Conservation (phyloP, 805 yeast species). For the Candida broadrunensis region DNA sequence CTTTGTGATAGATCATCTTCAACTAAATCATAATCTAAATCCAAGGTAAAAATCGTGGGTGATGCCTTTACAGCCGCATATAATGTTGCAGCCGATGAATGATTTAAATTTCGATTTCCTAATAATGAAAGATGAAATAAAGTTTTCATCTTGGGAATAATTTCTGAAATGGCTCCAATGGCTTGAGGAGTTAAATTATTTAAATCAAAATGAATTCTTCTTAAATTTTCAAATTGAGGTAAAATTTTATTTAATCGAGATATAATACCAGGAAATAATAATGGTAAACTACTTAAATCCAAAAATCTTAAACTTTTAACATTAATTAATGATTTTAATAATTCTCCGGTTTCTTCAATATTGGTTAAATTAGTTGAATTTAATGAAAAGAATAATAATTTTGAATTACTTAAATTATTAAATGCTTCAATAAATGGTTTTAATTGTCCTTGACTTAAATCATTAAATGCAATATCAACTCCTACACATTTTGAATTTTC, state of each 20-base stretch:
- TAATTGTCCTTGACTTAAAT: constrained; percentile 45
- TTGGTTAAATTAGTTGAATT: constrained; percentile 49
- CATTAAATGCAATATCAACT: constrained; percentile 55
- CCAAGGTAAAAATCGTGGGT: constrained; percentile 46
- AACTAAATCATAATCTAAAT: constrained; percentile 51
- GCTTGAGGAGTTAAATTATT: constrained; percentile 47
- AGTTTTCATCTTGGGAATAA: constrained; percentile 45
- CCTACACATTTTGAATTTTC: constrained; percentile 49
- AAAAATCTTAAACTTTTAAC: constrained; percentile 45
- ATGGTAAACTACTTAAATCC: constrained; percentile 53
- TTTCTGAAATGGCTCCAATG: constrained; percentile 46
- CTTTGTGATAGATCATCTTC: constrained; percentile 51
- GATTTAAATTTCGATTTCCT: constrained; percentile 47
- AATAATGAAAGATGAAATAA: constrained; percentile 53
- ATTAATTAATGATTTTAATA: constrained; percentile 34
- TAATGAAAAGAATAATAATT: constrained; percentile 49
- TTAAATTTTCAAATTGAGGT: constrained; percentile 44
- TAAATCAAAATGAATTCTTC: constrained; percentile 54
- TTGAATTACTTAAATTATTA: constrained; percentile 18
- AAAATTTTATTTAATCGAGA: constrained; percentile 41
- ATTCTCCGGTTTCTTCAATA: constrained; percentile 33
- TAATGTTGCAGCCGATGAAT: constrained; percentile 45
- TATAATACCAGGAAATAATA: constrained; percentile 49
- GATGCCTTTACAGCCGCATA: constrained; percentile 49
- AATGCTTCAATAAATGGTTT: constrained; percentile 45